A percentile compares a stretch with the other conserved stretches of the same genome.
Evolutionary conservation across 2,329 filamentous ascomycete species (phyloP).

Genomic region (Alternaria burnsii): DNA sequence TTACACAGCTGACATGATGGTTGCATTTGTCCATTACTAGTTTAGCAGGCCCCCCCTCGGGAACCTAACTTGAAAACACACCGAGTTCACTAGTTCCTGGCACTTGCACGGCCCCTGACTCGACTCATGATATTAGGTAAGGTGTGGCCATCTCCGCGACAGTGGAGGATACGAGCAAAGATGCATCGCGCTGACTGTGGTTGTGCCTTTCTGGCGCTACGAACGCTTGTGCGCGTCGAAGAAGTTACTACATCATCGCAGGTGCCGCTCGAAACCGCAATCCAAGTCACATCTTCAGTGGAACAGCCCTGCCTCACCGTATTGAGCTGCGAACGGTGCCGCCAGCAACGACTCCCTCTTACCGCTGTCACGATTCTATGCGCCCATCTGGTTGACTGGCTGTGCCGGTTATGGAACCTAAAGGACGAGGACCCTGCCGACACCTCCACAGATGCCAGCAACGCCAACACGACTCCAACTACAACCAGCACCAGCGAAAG

Average conservation of each 20-base stretch:
- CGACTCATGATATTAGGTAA: neutral
- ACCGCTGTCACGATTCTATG: slow-evolving; percentile 18
- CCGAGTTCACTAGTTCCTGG: slow-evolving; percentile 3
- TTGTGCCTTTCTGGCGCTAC: slow-evolving; percentile 14
- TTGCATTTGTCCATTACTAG: neutral
- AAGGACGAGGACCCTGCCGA: slow-evolving; percentile 3
- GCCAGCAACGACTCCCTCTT: slow-evolving; percentile 16
- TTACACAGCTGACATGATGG: neutral
- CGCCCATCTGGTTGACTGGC: slow-evolving; percentile 18
- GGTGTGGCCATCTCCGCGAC: neutral
- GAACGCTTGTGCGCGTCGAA: slow-evolving; percentile 15
- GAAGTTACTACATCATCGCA: slow-evolving; percentile 17
- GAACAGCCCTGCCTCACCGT: slow-evolving; percentile 13
- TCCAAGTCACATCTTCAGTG: slow-evolving; percentile 12
- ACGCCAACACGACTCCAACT: neutral
- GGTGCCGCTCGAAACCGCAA: slow-evolving; percentile 18
- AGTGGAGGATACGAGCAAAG: neutral
- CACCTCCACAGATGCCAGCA: slow-evolving; percentile 7
- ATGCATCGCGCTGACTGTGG: slow-evolving; percentile 16
- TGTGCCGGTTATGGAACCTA: slow-evolving; percentile 19
- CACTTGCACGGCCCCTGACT: neutral
- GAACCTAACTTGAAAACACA: slow-evolving; percentile 2
- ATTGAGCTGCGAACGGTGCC: slow-evolving; percentile 17
- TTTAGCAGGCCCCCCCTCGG: neutral
- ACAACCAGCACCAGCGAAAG: neutral